phyloP scores from a whole-genome alignment of 1,139 yeast species.

The Scheffersomyces lignicola region DNA sequence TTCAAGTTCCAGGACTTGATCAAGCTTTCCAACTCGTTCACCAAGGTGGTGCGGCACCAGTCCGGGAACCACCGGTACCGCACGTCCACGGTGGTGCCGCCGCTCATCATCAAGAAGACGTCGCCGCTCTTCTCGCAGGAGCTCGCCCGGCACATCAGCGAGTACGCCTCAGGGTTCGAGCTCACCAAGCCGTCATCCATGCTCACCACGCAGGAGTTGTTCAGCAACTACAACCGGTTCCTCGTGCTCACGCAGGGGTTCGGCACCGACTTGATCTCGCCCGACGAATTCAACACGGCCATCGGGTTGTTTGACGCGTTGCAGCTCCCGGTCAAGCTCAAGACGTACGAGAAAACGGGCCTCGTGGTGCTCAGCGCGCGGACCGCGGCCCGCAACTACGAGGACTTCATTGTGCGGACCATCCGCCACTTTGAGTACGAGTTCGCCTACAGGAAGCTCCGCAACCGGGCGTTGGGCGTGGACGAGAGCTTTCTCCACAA shows the following conservation, averaged over 20 bases:
- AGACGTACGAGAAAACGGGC: constrained; percentile 36
- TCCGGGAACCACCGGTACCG: constrained; percentile 8
- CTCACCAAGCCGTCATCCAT: constrained; percentile 36
- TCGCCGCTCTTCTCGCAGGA: constrained; percentile 39
- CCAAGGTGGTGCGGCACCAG: constrained; percentile 21
- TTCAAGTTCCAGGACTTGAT: constrained; percentile 75
- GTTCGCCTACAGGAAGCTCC: constrained; percentile 27
- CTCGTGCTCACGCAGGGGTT: constrained; percentile 39
- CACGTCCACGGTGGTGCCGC: constrained; percentile 19
- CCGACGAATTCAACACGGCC: constrained; percentile 33
- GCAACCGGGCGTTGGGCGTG: constrained; percentile 19
- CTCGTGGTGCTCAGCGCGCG: constrained; percentile 31
- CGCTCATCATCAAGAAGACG: constrained; percentile 28
- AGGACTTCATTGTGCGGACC: constrained; percentile 25
- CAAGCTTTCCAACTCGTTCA: constrained; percentile 51
- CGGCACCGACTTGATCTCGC: constrained; percentile 36
- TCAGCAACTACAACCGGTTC: constrained; percentile 44
- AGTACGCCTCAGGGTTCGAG: constrained; percentile 40
- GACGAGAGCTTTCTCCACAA: constrained; percentile 25
- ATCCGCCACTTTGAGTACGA: constrained; percentile 23
- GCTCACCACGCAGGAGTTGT: constrained; percentile 43
- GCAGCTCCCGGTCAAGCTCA: constrained; percentile 32
- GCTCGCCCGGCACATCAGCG: constrained; percentile 51
- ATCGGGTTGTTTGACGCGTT: constrained; percentile 30
- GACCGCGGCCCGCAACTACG: constrained; percentile 19